phyloP scores from a whole-genome alignment of 129 eudicot species.

The Mikania micrantha region DNA sequence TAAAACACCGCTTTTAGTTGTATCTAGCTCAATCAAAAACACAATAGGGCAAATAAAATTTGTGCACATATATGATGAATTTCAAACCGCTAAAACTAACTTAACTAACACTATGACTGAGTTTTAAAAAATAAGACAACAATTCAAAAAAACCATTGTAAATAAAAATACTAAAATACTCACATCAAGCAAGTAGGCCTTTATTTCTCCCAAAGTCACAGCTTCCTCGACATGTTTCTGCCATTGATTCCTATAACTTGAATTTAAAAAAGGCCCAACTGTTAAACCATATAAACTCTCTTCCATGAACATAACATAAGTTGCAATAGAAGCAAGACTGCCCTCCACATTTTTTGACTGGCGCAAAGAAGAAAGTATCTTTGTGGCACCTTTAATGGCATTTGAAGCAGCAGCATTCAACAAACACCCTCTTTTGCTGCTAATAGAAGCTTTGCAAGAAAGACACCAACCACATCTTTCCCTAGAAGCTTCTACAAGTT shows the following conservation, averaged over 20 bases:
- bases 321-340: slow-evolving; percentile 59
- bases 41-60: background rate
- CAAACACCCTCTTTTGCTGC: slow-evolving; percentile 82
- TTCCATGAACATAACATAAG: slow-evolving; percentile 76
- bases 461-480: slow-evolving; percentile 99
- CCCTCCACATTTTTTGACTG: slow-evolving; percentile 56
- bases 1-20: background rate
- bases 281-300: slow-evolving; percentile 73
- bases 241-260: slow-evolving; percentile 57
- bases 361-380: slow-evolving; percentile 43
- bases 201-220: slow-evolving; percentile 46
- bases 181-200: slow-evolving; percentile 77
- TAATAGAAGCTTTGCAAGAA: slow-evolving; percentile 52
- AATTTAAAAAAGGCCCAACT: slow-evolving; percentile 56
- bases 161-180: slow-evolving; percentile 20
- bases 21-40: background rate
- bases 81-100: background rate
- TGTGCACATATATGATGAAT: background rate
- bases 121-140: background rate
- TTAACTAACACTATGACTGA: background rate
- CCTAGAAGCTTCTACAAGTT: slow-evolving; percentile 77
- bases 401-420: slow-evolving; percentile 84
- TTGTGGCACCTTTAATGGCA: slow-evolving; percentile 64
- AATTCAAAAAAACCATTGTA: background rate
- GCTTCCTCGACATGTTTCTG: slow-evolving; percentile 70